These are phyloP conservation scores for Vigna reflexopilosa DNA, from an alignment of 306 rosid species.

Conservation along the genomic window DNA sequence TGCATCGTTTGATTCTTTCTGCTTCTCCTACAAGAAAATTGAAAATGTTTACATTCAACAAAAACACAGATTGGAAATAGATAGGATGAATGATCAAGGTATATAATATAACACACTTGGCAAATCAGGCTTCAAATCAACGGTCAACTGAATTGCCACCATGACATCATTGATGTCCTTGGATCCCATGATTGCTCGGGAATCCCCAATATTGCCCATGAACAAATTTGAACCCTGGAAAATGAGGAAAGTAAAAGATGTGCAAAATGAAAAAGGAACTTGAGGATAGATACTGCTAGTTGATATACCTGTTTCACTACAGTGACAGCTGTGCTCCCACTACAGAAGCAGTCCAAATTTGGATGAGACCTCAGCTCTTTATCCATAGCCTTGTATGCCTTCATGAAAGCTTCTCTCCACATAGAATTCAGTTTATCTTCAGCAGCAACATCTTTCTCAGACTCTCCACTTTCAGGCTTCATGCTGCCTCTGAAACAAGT, in stretches of 20 bases:
- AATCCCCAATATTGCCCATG: conserved; percentile 90
- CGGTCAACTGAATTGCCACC: conserved; percentile 81
- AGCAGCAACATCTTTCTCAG: conserved; percentile 63
- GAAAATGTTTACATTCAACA: conserved; percentile 18
- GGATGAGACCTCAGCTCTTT: conserved; percentile 93
- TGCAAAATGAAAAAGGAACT: conserved; percentile 35
- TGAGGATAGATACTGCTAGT: conserved; percentile 13
- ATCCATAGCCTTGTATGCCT: conserved; percentile 92
- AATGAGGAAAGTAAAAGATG: conserved; percentile 40
- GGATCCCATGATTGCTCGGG: conserved; percentile 94
- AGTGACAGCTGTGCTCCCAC: conserved; percentile 94
- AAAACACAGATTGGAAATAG: conserved; percentile 26
- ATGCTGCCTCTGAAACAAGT: conserved; percentile 62
- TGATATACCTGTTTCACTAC: conserved; percentile 82
- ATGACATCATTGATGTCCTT: conserved; percentile 67
- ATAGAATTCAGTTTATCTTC: conserved; percentile 64
- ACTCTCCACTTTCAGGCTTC: conserved; percentile 59
- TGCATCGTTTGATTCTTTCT: conserved; percentile 87
- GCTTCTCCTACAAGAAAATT: conserved; percentile 71
- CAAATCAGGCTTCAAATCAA: conserved; percentile 97
- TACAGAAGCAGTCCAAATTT: conserved; percentile 91
- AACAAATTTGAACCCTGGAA: conserved; percentile 85
- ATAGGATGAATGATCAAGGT: conserved; percentile 26
- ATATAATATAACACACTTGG: conserved; percentile 64
- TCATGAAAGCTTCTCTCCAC: conserved; percentile 92